phyloP scores from a whole-genome alignment of 164 flowering plant species.

The Berberis thunbergii region DNA sequence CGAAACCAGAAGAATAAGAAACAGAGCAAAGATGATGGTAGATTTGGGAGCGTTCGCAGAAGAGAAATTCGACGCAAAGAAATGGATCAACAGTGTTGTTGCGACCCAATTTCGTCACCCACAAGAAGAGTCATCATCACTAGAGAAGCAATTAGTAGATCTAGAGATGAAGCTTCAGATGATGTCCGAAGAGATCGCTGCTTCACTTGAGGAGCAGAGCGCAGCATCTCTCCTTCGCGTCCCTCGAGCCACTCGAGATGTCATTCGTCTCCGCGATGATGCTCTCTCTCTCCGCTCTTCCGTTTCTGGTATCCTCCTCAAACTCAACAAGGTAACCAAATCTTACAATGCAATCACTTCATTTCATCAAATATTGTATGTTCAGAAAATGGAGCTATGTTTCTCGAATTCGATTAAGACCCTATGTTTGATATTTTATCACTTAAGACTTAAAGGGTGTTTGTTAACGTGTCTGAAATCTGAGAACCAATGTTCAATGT shows the following conservation, averaged over 20 bases:
- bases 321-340: constrained; percentile 63
- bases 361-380: too few relatives aligned
- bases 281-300: constrained; percentile 75
- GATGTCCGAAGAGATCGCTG: constrained; percentile 90
- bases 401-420: too few relatives aligned
- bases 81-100: constrained; percentile 76
- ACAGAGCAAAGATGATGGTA: constrained; percentile 44
- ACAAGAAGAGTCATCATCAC: constrained; percentile 31
- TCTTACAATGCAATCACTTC: neutral
- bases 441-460: too few relatives aligned
- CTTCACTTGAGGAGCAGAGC: constrained; percentile 95
- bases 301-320: constrained; percentile 65
- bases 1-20: too few relatives aligned
- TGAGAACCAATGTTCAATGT: too few relatives aligned
- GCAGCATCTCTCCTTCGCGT: constrained; percentile 77
- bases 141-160: constrained; percentile 85
- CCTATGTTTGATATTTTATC: too few relatives aligned
- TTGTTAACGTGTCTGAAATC: too few relatives aligned
- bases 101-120: constrained; percentile 61
- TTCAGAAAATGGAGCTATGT: too few relatives aligned
- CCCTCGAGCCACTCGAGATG: constrained; percentile 95
- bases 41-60: constrained; percentile 87
- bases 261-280: constrained; percentile 87
- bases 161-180: constrained; percentile 97
- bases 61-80: constrained; percentile 86